Conservation (phyloP, 805 yeast genomes). For the Kodamaea neixiangensis region DNA sequence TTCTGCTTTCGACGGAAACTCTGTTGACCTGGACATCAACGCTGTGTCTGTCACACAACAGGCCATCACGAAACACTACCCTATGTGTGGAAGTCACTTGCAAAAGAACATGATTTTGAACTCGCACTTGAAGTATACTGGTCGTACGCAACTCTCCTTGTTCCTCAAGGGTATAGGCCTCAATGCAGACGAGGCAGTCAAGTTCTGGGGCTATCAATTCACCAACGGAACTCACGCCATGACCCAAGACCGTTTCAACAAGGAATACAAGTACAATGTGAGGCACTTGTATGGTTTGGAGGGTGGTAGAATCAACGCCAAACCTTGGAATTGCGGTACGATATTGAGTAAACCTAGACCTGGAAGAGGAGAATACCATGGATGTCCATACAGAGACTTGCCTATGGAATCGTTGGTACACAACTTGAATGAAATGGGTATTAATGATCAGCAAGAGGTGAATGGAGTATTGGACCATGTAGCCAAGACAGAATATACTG, state of each 20-base stretch:
- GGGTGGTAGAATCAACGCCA: slow-evolving; percentile 83
- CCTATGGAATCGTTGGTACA: slow-evolving; percentile 59
- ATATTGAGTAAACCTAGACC: slow-evolving; percentile 76
- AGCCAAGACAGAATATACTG: slow-evolving; percentile 68
- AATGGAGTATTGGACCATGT: slow-evolving; percentile 68
- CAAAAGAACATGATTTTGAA: slow-evolving; percentile 58
- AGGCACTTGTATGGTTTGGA: slow-evolving; percentile 90
- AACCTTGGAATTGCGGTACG: slow-evolving; percentile 82
- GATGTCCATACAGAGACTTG: slow-evolving; percentile 89
- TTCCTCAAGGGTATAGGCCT: slow-evolving; percentile 91
- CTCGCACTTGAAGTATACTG: slow-evolving; percentile 78
- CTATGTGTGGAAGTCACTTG: slow-evolving; percentile 74
- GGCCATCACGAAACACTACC: slow-evolving; percentile 64
- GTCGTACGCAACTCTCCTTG: slow-evolving; percentile 81
- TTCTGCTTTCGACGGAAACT: slow-evolving; percentile 19
- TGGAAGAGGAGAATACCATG: slow-evolving; percentile 70
- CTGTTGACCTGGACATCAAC: slow-evolving; percentile 48
- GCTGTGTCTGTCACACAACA: slow-evolving; percentile 59
- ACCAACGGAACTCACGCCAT: slow-evolving; percentile 51
- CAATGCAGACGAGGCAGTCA: slow-evolving; percentile 80
- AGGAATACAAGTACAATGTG: slow-evolving; percentile 85
- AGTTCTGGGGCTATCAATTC: slow-evolving; percentile 80
- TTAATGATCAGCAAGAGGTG: slow-evolving; percentile 57
- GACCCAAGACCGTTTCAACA: slow-evolving; percentile 74
- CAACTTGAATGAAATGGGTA: slow-evolving; percentile 63